Conservation (phyloP, 106 monocot genomes). For the Dendrobium chrysotoxum region DNA sequence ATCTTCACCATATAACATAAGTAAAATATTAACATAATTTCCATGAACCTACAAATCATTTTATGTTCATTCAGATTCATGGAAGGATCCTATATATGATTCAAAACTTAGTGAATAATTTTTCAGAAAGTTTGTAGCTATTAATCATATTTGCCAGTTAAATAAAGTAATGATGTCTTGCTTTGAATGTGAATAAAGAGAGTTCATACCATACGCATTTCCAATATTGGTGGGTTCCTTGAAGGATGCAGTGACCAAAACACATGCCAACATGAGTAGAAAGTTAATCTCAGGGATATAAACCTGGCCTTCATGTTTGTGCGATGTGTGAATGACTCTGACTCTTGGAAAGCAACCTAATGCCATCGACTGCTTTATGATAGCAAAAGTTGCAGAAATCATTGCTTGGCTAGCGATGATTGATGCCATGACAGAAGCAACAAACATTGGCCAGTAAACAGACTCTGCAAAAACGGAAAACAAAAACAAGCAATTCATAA, state of each 20-base stretch:
- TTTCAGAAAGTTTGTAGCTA: too few species aligned
- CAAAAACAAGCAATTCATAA: background rate
- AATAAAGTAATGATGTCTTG: too few species aligned
- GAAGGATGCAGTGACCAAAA: conserved; percentile 43
- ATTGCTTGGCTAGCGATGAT: conserved; percentile 51
- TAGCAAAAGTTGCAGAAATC: conserved; percentile 41
- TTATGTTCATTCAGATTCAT: too few species aligned
- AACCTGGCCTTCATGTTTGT: conserved; percentile 54
- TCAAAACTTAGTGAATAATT: too few species aligned
- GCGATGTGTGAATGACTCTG: conserved; percentile 34
- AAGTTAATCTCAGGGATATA: conserved; percentile 62
- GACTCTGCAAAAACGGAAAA: conserved; percentile 10
- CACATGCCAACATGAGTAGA: conserved; percentile 44
- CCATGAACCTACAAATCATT: too few species aligned
- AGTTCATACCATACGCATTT: conserved; percentile 43
- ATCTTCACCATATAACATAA: too few species aligned
- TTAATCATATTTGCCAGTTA: too few species aligned
- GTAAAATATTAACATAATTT: too few species aligned
- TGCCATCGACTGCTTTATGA: conserved; percentile 33
- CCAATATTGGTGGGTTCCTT: conserved; percentile 43
- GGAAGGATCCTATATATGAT: too few species aligned
- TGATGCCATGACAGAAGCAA: conserved; percentile 24
- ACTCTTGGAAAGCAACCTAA: conserved; percentile 44
- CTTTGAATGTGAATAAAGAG: too few species aligned
- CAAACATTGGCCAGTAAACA: conserved; percentile 49